Base-by-base conservation (phyloP, 805 yeast species). In the Pichia thaimueangensis region DNA sequence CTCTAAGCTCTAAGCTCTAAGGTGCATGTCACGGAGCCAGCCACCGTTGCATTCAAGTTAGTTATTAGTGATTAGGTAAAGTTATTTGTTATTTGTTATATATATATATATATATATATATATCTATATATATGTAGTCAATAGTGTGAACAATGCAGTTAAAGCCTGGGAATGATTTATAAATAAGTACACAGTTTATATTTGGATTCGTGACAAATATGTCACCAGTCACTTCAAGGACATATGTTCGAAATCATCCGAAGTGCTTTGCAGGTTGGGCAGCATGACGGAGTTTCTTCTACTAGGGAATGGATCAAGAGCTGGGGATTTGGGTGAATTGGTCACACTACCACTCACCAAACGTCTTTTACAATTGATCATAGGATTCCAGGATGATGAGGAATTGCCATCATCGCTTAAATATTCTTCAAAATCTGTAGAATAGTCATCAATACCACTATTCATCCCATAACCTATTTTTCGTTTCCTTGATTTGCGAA, bases 201-300 rank as follows among this genome's bases (percentile, higher is more conserved):
- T n/a, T n/a, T n/a, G n/a, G n/a, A n/a, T n/a, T n/a, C n/a, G n/a
- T n/a, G n/a, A n/a, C n/a, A n/a, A n/a, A n/a, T n/a, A n/a, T n/a
- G n/a, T n/a, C n/a, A n/a, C n/a, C 13, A 12, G 6, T 24, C 12
- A 42, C 17, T 35, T 41, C 21, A 62, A 32, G 27, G 55, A 51
- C 60, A 60, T 51, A 39, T 52, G 44, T 35, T 59, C 65, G 16
- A 60, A 41, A 13, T 60, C 65, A 35, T 56, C 63, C 6, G 61
- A 53, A 2, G 67, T 44, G 28, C 56, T 52, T 35, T 57, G 62
- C 28, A 60, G 41, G 10, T 39, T 42, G 12, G 39, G 43, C 31
- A 62, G 40, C 32, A 57, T 48, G 6, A 51, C 50, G 5, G 64
- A 56, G 42, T 53, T 56, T 33, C 57, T 38, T 19, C 60, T 37